Percentiles rank a stretch among this genome's conserved stretches.
phyloP scores from a whole-genome alignment of 257 asterid species.

The Rubia yunnanensis region DNA sequence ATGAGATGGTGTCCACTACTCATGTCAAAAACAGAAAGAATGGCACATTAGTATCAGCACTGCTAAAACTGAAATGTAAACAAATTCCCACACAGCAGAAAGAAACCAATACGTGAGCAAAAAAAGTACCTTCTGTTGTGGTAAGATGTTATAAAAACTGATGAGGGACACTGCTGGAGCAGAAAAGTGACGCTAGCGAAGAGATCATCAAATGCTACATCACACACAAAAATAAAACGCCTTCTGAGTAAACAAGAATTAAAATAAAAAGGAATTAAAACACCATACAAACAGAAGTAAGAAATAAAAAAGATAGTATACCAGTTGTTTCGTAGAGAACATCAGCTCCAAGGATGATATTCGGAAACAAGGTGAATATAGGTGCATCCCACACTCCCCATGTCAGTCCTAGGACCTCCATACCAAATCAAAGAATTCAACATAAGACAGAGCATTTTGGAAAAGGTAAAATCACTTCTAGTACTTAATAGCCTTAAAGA shows the following conservation, averaged over 20 bases:
- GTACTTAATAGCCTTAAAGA: not conserved
- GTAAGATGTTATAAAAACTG: constrained; percentile 78
- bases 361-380: constrained; percentile 53
- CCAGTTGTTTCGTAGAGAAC: constrained; percentile 76
- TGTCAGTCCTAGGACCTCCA: constrained; percentile 71
- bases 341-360: constrained; percentile 93
- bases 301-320: constrained; percentile 13
- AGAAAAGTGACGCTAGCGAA: constrained; percentile 70
- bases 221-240: constrained; percentile 15
- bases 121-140: constrained; percentile 79
- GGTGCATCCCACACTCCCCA: constrained; percentile 84
- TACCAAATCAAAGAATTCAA: not conserved
- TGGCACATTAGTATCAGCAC: not conserved
- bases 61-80: not conserved
- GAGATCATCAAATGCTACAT: constrained; percentile 78
- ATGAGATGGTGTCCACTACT: constrained; percentile 88
- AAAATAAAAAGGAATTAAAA: constrained; percentile 1
- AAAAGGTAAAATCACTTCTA: not conserved
- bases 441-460: not conserved
- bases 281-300: not conserved
- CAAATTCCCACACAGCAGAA: not conserved
- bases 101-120: constrained; percentile 9
- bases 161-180: constrained; percentile 55
- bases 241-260: constrained; percentile 9
- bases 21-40: constrained; percentile 12